Evolutionary conservation across 129 eudicot species (phyloP), one percentile per base, ranked within the genome.

Genomic region (Centella asiatica): DNA sequence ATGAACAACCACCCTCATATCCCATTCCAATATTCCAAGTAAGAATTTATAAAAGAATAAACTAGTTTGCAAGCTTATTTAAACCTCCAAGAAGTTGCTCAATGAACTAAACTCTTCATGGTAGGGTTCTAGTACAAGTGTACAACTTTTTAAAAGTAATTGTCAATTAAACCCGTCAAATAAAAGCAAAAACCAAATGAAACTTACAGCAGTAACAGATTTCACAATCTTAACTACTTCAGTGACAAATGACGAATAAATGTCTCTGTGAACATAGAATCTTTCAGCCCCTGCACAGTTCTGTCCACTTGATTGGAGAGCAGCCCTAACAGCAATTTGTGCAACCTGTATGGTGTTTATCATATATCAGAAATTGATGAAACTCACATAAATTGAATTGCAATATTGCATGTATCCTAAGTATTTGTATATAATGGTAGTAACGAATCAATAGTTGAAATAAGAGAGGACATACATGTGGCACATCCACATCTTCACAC

Each of bases 221-320:
- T 92, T 92, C 46, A 92, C 99, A 39, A 87, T 92, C 74, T 80
- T 82, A 67, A 80, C 95, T 34, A 92, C 86, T 78, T 82, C 95
- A 57, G 88, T 88, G 76, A 87, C 88, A 74, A 92, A 92, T 47
- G 83, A 60, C 57, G 89, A 42, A 64, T 92, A 80, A 51, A 92
- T 29, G 59, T 87, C 92, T 55, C 75, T 81, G 65, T 92, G 99
- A 61, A 92, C 96, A 78, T 92, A 92, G 66, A 84, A 92, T 71
- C 99, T 74, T 83, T 92, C 99, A 51, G 99, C 99, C 18, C 99
- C 99, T 42, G 99, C 99, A 68, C 99, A 92, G 58, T 92, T 92
- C 60, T 92, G 99, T 22, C 99, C 96, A 59, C 99, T 87, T 74
- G 99, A 92, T 71, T 92, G 99, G 52, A 92, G 78, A 65, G 79